Evolutionary conservation across 192 early-diverging fungal species (phyloP).

Genomic region (Cladochytrium replicatum): DNA sequence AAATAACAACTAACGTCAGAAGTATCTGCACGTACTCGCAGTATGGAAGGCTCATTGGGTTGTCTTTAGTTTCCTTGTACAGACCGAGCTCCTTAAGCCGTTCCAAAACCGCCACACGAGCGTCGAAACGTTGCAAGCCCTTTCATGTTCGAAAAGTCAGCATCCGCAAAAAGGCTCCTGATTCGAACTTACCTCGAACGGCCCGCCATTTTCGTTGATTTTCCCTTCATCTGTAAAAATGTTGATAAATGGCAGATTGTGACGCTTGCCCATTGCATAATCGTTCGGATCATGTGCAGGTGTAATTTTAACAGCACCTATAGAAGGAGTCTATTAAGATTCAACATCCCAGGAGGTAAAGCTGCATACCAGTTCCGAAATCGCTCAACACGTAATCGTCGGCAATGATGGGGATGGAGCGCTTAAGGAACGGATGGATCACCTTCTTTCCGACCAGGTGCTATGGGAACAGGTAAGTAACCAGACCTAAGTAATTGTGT

Average conservation of each 20-base stretch:
- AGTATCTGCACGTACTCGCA: conserved; percentile 62
- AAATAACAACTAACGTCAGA: neutral
- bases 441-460: conserved; percentile 91
- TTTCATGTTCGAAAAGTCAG: conserved; percentile 1
- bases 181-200: conserved; percentile 43
- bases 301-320: conserved; percentile 96
- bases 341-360: neutral
- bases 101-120: conserved; percentile 74
- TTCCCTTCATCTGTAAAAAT: conserved; percentile 96
- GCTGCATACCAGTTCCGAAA: conserved; percentile 64
- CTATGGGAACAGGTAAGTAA: conserved; percentile 11
- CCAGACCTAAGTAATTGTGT: neutral
- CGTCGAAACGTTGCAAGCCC: conserved; percentile 90
- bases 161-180: neutral
- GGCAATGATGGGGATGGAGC: conserved; percentile 85
- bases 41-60: conserved; percentile 88
- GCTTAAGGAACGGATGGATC: conserved; percentile 85
- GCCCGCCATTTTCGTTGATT: conserved; percentile 81
- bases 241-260: conserved; percentile 91
- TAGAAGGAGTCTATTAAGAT: neutral
- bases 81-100: conserved; percentile 83
- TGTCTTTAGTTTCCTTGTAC: conserved; percentile 73
- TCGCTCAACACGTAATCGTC: conserved; percentile 79
- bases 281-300: conserved; percentile 98
- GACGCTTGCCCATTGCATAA: conserved; percentile 90